A percentile compares a stretch with the other conserved stretches of the same genome.
Conservation (phyloP, 1,284 basidiomycete genomes). For the Amylostereum areolatum region DNA sequence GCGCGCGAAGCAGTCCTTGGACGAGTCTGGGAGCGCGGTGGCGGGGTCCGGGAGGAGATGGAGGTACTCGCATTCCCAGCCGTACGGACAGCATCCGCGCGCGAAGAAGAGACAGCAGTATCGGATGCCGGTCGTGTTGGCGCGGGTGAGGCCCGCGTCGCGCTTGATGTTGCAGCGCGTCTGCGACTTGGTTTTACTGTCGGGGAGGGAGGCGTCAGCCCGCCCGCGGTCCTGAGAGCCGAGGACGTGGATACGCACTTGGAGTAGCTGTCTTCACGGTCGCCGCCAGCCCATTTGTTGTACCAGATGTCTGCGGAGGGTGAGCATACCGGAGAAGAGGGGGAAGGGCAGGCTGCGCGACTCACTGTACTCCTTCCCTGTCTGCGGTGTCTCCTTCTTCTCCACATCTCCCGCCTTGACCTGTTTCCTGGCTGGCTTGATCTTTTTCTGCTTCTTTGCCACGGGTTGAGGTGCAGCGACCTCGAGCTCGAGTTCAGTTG, state of each 20-base stretch:
- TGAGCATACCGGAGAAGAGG: not conserved
- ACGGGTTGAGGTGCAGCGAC: not conserved
- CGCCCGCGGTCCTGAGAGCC: constrained; percentile 4
- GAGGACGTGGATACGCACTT: constrained; percentile 52
- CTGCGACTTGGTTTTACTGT: constrained; percentile 89
- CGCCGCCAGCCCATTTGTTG: constrained; percentile 97
- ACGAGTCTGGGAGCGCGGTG: constrained; percentile 77
- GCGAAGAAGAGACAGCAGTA: constrained; percentile 96
- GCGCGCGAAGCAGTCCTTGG: constrained; percentile 94
- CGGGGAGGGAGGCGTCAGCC: constrained; percentile 6
- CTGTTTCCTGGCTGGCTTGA: constrained; percentile 84
- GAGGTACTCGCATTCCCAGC: constrained; percentile 94
- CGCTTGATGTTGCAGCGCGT: constrained; percentile 85
- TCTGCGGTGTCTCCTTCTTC: constrained; percentile 83
- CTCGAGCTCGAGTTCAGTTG: constrained; percentile 7
- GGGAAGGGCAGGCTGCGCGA: constrained; percentile 15
- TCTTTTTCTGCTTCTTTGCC: constrained; percentile 45
- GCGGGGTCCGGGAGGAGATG: constrained; percentile 79
- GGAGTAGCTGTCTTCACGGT: constrained; percentile 89
- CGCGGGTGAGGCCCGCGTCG: constrained; percentile 90
- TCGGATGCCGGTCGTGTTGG: constrained; percentile 85
- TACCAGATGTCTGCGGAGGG: constrained; percentile 86
- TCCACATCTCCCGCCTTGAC: constrained; percentile 87
- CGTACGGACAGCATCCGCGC: constrained; percentile 95
- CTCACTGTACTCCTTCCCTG: constrained; percentile 92